These are phyloP conservation scores for Eremochloa ophiuroides DNA, from an alignment of 176 grass and related monocot species.

Conservation along the genomic window DNA sequence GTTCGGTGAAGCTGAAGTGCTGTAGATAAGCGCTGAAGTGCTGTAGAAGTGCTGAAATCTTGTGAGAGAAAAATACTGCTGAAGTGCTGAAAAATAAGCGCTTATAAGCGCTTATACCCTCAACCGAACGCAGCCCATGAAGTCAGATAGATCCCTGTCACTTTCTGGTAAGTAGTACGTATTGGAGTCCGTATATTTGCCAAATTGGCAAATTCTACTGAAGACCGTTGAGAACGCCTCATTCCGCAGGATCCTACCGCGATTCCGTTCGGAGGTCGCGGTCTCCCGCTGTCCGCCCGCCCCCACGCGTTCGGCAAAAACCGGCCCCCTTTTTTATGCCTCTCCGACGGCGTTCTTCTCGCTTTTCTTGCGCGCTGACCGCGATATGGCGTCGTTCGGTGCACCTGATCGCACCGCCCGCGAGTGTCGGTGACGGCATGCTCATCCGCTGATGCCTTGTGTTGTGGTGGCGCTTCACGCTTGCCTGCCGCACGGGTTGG, in stretches of 20 bases:
- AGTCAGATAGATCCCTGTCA: not conserved
- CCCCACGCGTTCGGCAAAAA: not conserved
- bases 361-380: not conserved
- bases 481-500: too few species aligned
- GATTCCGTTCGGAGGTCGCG: conserved; percentile 4
- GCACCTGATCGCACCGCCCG: conserved; percentile 6
- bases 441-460: too few species aligned
- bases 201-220: not conserved
- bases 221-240: not conserved
- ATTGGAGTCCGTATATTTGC: too few species aligned
- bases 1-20: too few species aligned
- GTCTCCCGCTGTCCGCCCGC: not conserved
- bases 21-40: too few species aligned
- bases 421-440: conserved; percentile 27
- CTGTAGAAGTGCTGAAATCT: too few species aligned
- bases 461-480: too few species aligned
- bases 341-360: not conserved
- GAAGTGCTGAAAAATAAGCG: too few species aligned
- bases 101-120: too few species aligned
- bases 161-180: not conserved
- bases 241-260: not conserved
- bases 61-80: too few species aligned
- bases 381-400: conserved; percentile 11
- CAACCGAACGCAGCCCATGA: too few species aligned
- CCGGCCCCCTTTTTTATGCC: not conserved